Evolutionary conservation across 805 yeast species (phyloP), one percentile per base, ranked within the genome.

Genomic region (Lipomyces sp.): DNA sequence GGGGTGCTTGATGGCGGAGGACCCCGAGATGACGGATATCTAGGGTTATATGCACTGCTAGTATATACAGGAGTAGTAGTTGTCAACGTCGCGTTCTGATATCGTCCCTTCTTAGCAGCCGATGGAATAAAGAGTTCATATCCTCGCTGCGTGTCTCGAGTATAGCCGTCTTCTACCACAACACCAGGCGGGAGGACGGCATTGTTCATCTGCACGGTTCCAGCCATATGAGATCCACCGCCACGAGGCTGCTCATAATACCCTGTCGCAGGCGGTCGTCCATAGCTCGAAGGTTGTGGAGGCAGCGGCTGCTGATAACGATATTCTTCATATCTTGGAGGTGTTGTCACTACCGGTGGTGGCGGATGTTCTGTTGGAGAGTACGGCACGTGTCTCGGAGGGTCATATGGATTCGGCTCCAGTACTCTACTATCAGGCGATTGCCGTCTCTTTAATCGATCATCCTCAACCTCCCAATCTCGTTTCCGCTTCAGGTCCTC

Each of bases 71-170:
- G 39, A 29, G 62, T 29, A 11, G 48, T 24, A 30, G 42, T 45
- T 39, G 53, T 48, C 30, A 58, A 34, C 24, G 24, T 48, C 32
- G 48, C 8, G 24, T 29, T 18, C 10, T 57, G 59, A 29, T 59
- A 64, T 30, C 68, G 32, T 5, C 68, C 68, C 15, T 39, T 51
- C 51, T 64, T 64, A 1, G 63, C 60, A 8, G 69, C 69, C 24
- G 69, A 66, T 4, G 69, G 69, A 45, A 66, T 66, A 29, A 56
- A 66, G n/a, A 66, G 57, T 37, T 64, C 69, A 35, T 66, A 66
- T 24, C 68, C 68, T 6, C 68, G 69, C 62, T 60, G 64, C 11
- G 57, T 56, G 32, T 66, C 68, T 18, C 68, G 58, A 10, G 64
- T 65, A 37, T 60, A 65, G n/a, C 69, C 69, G 45, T 65, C 68